Evolutionary conservation across 768 basidiomycete genomes (phyloP).

Genomic region (Agaricus subrufescens): DNA sequence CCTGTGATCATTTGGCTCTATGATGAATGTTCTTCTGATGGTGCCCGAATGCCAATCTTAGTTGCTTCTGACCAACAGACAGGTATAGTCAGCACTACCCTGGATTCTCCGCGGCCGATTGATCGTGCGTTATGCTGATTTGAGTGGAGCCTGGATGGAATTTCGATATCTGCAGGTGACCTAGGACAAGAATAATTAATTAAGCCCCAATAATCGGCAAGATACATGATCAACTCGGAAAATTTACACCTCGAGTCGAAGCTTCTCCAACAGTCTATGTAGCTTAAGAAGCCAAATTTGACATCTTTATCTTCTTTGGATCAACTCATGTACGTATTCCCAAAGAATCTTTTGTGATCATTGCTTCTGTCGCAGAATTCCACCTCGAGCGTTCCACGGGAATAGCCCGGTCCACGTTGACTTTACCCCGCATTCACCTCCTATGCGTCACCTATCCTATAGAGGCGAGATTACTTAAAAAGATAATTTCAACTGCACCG

Average conservation of each 20-base stretch:
- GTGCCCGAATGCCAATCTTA: conserved; percentile 3
- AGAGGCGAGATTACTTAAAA: too few relatives aligned
- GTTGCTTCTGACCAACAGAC: neutral
- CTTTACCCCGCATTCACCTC: conserved; percentile 2
- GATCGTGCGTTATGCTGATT: conserved; percentile 2
- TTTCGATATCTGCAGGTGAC: neutral
- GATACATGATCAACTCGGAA: neutral
- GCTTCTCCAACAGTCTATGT: neutral
- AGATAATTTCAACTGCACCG: too few relatives aligned
- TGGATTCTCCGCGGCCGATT: conserved; percentile 5
- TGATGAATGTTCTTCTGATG: conserved; percentile 3
- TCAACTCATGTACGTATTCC: neutral
- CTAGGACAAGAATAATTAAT: conserved; percentile 2
- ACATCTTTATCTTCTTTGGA: neutral
- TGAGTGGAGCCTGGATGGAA: neutral
- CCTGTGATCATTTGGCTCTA: neutral
- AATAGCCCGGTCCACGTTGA: neutral
- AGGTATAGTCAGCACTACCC: neutral
- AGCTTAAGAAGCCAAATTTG: neutral
- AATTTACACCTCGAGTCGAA: neutral
- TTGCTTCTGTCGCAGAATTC: conserved; percentile 2
- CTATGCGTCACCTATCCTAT: neutral
- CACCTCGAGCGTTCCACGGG: conserved; percentile 3
- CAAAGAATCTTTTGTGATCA: neutral
- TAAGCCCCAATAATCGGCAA: neutral